phyloP scores from a whole-genome alignment of 2,329 filamentous ascomycete genomes.

The Ascochyta pisi region DNA sequence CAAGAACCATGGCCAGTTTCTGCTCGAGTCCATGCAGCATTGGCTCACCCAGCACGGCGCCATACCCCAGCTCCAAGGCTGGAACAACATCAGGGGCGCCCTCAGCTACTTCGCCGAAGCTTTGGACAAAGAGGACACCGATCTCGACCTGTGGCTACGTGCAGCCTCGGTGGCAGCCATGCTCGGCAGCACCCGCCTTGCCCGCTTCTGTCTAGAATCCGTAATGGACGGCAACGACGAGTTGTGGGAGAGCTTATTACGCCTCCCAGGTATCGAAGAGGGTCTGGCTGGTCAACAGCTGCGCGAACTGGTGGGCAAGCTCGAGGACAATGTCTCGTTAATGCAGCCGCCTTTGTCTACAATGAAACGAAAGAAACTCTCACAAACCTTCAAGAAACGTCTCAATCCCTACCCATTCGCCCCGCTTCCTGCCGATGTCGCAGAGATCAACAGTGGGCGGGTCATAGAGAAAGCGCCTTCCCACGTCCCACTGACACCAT shows the following conservation, averaged over 20 bases:
- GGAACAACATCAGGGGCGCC: constrained; percentile 38
- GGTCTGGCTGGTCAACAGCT: constrained; percentile 47
- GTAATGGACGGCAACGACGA: constrained; percentile 68
- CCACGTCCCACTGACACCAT: constrained; percentile 43
- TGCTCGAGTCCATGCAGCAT: constrained; percentile 75
- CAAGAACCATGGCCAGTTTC: constrained; percentile 94
- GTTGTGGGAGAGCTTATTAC: constrained; percentile 59
- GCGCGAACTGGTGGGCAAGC: constrained; percentile 53
- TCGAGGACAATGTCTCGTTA: constrained; percentile 64
- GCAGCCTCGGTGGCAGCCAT: constrained; percentile 64
- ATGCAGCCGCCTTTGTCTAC: constrained; percentile 59
- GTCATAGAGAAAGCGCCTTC: constrained; percentile 41
- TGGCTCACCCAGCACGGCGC: constrained; percentile 46
- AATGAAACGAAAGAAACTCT: constrained; percentile 59
- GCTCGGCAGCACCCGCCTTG: constrained; percentile 64
- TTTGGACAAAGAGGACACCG: constrained; percentile 69
- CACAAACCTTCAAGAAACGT: constrained; percentile 59
- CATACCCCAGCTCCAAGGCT: constrained; percentile 44
- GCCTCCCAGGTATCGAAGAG: constrained; percentile 60
- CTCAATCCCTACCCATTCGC: constrained; percentile 60
- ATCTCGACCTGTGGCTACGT: constrained; percentile 69
- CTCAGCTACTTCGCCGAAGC: constrained; percentile 66
- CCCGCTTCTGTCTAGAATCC: constrained; percentile 68
- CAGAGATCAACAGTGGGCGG: constrained; percentile 24
- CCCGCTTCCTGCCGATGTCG: constrained; percentile 46